phyloP scores from a whole-genome alignment of 2,329 filamentous ascomycete genomes.

The Pseudonectria buxi region DNA sequence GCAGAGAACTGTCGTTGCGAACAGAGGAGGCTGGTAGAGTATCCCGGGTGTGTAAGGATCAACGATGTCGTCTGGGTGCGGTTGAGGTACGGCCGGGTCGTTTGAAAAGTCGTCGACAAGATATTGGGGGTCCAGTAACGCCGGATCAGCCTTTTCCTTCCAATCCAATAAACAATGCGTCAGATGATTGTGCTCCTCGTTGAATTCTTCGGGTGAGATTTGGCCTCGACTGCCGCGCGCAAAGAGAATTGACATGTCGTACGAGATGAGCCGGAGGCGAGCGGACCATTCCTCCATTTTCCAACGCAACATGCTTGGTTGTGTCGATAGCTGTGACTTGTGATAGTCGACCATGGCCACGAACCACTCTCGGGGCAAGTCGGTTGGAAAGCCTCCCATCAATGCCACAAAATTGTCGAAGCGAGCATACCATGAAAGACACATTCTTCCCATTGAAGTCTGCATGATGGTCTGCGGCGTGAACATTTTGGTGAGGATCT shows the following conservation, averaged over 20 bases:
- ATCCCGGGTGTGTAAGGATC: constrained; percentile 63
- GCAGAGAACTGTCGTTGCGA: constrained; percentile 65
- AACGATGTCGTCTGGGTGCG: constrained; percentile 60
- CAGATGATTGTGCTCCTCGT: constrained; percentile 51
- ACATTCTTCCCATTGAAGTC: constrained; percentile 62
- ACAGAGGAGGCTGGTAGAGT: constrained; percentile 65
- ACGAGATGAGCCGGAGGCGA: constrained; percentile 63
- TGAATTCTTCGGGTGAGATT: constrained; percentile 59
- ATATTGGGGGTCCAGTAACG: constrained; percentile 53
- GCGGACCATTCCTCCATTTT: constrained; percentile 62
- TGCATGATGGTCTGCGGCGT: constrained; percentile 68
- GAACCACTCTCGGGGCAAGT: constrained; percentile 75
- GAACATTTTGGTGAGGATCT: constrained; percentile 72
- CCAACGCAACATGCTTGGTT: constrained; percentile 58
- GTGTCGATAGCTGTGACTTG: constrained; percentile 46
- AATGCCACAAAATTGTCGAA: constrained; percentile 83
- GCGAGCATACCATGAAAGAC: constrained; percentile 82
- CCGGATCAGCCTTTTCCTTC: constrained; percentile 52
- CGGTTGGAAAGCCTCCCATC: constrained; percentile 70
- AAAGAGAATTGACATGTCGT: constrained; percentile 75
- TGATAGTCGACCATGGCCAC: constrained; percentile 57
- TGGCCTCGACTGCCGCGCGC: constrained; percentile 58
- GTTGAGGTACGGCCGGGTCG: constrained; percentile 38
- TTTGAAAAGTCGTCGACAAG: constrained; percentile 54
- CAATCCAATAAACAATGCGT: constrained; percentile 40